Evolutionary conservation across 2,329 filamentous ascomycete species (phyloP), one percentile per base, ranked within the genome.

Genomic region (Graphiopsis chlorocephala): DNA sequence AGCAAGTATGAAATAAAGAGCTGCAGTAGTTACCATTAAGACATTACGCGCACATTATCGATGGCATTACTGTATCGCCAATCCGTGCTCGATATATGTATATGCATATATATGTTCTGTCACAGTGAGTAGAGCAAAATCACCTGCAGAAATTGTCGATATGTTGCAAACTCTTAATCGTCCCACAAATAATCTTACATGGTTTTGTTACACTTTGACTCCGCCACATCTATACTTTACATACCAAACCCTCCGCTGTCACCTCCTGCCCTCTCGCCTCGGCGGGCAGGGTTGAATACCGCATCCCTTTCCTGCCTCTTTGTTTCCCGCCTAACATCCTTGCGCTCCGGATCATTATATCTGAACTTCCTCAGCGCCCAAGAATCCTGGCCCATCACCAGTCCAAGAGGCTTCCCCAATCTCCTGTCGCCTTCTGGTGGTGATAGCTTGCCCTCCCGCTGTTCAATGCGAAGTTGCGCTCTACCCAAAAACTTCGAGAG

Each of bases 401-500:
- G 25, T 6, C 31, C 48, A 23, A 55, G n/a, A 4, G 47, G 48
- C 48, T 31, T 62, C 14, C 60, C 60, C 25, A 62, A 15, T 35
- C 10, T 55, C 59, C 17, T 45, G 20, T 62, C 35, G 23, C 60
- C 60, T 28, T 62, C 60, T 23, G 48, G 48, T 12, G n/a, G 12
- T 12, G 60, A 3, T 8, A 62, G 15, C 7, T 29, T 29, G 23
- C 31, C 23, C 23, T 62, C 48, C 29, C 56, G 33, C 17, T 23
- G 38, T 10, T 65, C 56, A n/a, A 66, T 52, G 29, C 64, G 65
- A 28, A 57, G 20, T 38, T 61, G 60, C 4, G 60, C 26, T 15
- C 33, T 60, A 2, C 42, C 56, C 38, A 73, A 48, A 25, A 72
- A 69, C 48, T 66, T 55, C 12, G 33, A 61, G 23, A 75, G 57